Conservation (phyloP, 2,329 filamentous ascomycete genomes). For the Camillea tinctor region DNA sequence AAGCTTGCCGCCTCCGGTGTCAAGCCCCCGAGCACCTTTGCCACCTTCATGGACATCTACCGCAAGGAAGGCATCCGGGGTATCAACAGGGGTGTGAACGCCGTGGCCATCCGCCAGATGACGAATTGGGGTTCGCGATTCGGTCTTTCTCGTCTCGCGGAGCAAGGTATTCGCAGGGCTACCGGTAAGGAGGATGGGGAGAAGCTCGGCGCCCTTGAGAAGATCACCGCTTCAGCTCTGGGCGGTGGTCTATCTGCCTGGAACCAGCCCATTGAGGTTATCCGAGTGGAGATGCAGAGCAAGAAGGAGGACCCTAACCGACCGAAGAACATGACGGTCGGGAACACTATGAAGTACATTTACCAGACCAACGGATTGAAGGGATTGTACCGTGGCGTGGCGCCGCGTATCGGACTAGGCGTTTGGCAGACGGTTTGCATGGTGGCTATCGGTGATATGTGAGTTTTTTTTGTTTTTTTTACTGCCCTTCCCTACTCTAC, state of each 20-base stretch:
- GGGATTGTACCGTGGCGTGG: slow-evolving; percentile 93
- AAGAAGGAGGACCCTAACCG: slow-evolving; percentile 97
- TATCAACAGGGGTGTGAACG: slow-evolving; percentile 99
- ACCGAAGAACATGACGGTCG: slow-evolving; percentile 98
- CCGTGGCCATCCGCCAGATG: slow-evolving; percentile 97
- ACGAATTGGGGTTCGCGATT: slow-evolving; percentile 99
- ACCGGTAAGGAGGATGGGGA: slow-evolving; percentile 78
- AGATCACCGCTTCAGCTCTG: slow-evolving; percentile 80
- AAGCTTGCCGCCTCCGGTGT: slow-evolving; percentile 83
- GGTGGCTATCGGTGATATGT: slow-evolving; percentile 98
- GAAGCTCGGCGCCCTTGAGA: slow-evolving; percentile 78
- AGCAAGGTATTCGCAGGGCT: slow-evolving; percentile 77
- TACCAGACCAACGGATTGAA: slow-evolving; percentile 84
- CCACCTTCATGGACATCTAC: slow-evolving; percentile 97
- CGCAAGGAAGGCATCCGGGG: slow-evolving; percentile 88
- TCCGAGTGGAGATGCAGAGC: slow-evolving; percentile 99
- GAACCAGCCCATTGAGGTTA: slow-evolving; percentile 99
- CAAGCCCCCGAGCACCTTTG: slow-evolving; percentile 86
- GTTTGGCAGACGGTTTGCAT: slow-evolving; percentile 99
- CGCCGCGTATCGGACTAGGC: slow-evolving; percentile 89
- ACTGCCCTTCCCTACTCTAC: slow-evolving; percentile 2
- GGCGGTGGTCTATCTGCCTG: slow-evolving; percentile 95
- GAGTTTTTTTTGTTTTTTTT: slow-evolving; percentile 43
- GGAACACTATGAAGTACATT: slow-evolving; percentile 82
- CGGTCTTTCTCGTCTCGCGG: slow-evolving; percentile 86